Base-by-base conservation (phyloP, 495 filamentous ascomycete species). In the Astrocystis sublimbata region DNA sequence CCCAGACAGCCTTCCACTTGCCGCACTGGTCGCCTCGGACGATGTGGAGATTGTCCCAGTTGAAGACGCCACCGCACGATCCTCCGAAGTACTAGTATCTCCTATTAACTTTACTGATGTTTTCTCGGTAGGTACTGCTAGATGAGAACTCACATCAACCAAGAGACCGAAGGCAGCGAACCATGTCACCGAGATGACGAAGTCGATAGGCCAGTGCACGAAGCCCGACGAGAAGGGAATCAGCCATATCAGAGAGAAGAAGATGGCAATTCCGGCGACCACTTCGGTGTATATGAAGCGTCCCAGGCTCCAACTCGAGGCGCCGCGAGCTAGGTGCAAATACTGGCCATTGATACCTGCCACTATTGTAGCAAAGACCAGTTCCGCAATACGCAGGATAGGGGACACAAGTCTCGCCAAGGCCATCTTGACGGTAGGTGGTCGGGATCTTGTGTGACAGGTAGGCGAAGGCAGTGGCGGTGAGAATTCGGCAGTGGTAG, bases 31-130 rank as follows among this genome's bases (percentile, higher is more conserved):
- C 91, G 33, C 82, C 83, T 56, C 85, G 86, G 68, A 93, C 83
- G 36, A 93, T 85, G 36, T 89, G 90, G 38, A 98, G 89, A 65
- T 94, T 91, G 64, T 89, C 86, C 61, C 94, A 96, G 72, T 98
- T 87, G 15, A 97, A 93, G n/a, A 96, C 89, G 53, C 77, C 78
- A 51, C 86, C 87, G 69, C 87, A 90, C 40, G 73, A 65, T 45
- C 80, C 66, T 15, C 75, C 62, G 28, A 77, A 55, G 41, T 80
- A 65, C 69, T 75, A 19, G 33, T 42, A 45, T 12, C 26, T 36
- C 36, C 4, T 35, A 15, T 53, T 52, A 49, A 31, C 30, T 12
- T 5, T 45, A 7, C 2, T 15, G 1, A 1, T 26, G 24, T 70
- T 55, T 73, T 55, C 45, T 53, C 28, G n/a, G n/a, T 13, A 7